These are phyloP conservation scores for Neonectria ditissima DNA, from an alignment of 2,329 filamentous ascomycete species.

Conservation along the genomic window DNA sequence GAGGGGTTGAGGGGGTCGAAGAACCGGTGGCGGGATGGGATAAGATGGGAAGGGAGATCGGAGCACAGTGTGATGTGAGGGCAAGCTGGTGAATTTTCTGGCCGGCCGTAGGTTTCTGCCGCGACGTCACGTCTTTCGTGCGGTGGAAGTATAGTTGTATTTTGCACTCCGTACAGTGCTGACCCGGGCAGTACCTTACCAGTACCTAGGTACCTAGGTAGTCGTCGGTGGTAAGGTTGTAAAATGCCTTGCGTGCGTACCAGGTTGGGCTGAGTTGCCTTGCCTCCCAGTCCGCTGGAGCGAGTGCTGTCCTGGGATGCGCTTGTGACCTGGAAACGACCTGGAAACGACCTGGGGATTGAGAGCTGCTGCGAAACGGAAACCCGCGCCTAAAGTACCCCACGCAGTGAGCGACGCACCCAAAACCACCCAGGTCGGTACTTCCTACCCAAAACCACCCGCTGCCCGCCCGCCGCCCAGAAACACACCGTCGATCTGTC, in stretches of 20 bases:
- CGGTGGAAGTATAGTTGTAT: not conserved
- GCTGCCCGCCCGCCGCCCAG: conserved; percentile 1
- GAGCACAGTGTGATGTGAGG: conserved; percentile 7
- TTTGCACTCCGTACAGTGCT: conserved; percentile 1
- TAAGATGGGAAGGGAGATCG: conserved; percentile 17
- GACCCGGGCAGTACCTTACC: too few relatives aligned
- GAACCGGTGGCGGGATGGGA: conserved; percentile 10
- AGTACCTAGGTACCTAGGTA: too few relatives aligned
- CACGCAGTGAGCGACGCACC: not conserved
- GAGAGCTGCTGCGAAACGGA: not conserved
- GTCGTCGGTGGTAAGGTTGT: conserved; percentile 1
- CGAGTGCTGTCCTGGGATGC: too few relatives aligned
- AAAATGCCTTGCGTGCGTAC: conserved; percentile 14
- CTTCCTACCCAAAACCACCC: not conserved
- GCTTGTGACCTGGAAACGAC: too few relatives aligned
- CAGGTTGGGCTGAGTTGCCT: conserved; percentile 11
- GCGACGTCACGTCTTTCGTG: not conserved
- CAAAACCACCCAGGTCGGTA: not conserved
- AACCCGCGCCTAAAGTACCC: conserved; percentile 1
- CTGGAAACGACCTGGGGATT: too few relatives aligned
- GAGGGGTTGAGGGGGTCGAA: conserved; percentile 18
- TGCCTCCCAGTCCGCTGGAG: too few relatives aligned
- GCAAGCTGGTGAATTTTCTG: too few relatives aligned
- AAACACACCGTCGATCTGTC: conserved; percentile 16
- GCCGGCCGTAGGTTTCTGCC: conserved; percentile 16